These are phyloP conservation scores for Suillus americanus DNA, from an alignment of 768 basidiomycete genomes.

Conservation along the genomic window DNA sequence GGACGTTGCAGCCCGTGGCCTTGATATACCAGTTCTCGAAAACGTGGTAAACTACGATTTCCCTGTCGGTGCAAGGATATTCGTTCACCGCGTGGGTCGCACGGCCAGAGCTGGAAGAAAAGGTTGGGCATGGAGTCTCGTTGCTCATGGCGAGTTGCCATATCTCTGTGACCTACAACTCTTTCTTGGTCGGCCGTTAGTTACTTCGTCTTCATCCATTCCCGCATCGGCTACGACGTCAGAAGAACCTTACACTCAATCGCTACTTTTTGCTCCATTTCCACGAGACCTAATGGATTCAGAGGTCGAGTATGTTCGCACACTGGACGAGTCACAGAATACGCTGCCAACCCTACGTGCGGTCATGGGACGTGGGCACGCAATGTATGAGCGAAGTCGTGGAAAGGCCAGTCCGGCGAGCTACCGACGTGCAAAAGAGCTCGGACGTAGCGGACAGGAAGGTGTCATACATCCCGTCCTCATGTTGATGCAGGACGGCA, in stretches of 20 bases:
- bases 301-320: slow-evolving; percentile 77
- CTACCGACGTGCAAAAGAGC: slow-evolving; percentile 87
- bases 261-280: slow-evolving; percentile 79
- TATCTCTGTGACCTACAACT: slow-evolving; percentile 91
- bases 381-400: slow-evolving; percentile 92
- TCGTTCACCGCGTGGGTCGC: slow-evolving; percentile 95
- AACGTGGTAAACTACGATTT: slow-evolving; percentile 99
- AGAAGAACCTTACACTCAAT: slow-evolving; percentile 67
- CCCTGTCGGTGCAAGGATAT: slow-evolving; percentile 89
- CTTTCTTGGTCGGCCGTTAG: slow-evolving; percentile 81
- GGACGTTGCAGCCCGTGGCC: slow-evolving; percentile 96
- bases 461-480: slow-evolving; percentile 72
- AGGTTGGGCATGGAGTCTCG: slow-evolving; percentile 96
- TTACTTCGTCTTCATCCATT: slow-evolving; percentile 36
- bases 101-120: slow-evolving; percentile 93
- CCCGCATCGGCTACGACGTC: slow-evolving; percentile 38
- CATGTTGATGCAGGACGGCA: slow-evolving; percentile 41
- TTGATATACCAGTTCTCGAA: slow-evolving; percentile 95
- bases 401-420: slow-evolving; percentile 85
- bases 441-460: slow-evolving; percentile 60
- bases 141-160: slow-evolving; percentile 83
- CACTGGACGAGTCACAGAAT: slow-evolving; percentile 63
- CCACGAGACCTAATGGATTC: slow-evolving; percentile 78
- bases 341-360: slow-evolving; percentile 65
- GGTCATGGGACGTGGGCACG: slow-evolving; percentile 87